Evolutionary conservation across 305 asterid species (phyloP).

Genomic region (Solanum hybrid): DNA sequence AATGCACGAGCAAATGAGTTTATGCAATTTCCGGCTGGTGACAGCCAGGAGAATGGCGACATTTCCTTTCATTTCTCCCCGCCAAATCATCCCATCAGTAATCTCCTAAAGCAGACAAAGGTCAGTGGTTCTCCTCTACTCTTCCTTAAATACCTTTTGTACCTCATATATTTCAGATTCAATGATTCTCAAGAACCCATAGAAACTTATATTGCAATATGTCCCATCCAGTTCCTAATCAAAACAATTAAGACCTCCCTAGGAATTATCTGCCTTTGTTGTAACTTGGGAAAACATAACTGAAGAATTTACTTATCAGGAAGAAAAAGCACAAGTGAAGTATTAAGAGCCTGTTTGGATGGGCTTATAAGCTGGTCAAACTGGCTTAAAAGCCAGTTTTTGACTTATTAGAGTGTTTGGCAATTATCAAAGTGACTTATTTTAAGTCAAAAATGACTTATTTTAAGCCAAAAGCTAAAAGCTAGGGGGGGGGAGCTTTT

Average conservation of each 20-base stretch:
- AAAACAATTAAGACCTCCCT: not conserved
- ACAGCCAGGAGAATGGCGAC: constrained; percentile 39
- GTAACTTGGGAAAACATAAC: not conserved
- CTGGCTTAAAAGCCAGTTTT: too few species aligned
- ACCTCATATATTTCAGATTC: not conserved
- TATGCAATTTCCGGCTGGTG: constrained; percentile 35
- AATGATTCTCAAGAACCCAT: not conserved
- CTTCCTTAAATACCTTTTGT: not conserved
- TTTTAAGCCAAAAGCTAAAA: too few species aligned
- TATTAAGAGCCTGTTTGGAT: too few species aligned
- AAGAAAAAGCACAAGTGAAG: not conserved
- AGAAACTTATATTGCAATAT: not conserved
- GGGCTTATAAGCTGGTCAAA: too few species aligned
- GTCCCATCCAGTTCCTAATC: not conserved
- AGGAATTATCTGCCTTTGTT: not conserved
- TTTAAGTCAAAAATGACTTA: too few species aligned
- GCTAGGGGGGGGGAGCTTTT: too few species aligned
- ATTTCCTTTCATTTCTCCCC: constrained; percentile 42
- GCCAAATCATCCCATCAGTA: constrained; percentile 31
- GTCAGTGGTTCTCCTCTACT: constrained; percentile 24
- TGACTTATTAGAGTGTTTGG: too few species aligned
- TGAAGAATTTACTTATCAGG: not conserved
- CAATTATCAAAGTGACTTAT: too few species aligned
- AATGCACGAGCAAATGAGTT: constrained; percentile 47
- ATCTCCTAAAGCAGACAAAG: constrained; percentile 54